These are phyloP conservation scores for Neoarthrinium moseri DNA, from an alignment of 2,329 filamentous ascomycete genomes.

Conservation along the genomic window DNA sequence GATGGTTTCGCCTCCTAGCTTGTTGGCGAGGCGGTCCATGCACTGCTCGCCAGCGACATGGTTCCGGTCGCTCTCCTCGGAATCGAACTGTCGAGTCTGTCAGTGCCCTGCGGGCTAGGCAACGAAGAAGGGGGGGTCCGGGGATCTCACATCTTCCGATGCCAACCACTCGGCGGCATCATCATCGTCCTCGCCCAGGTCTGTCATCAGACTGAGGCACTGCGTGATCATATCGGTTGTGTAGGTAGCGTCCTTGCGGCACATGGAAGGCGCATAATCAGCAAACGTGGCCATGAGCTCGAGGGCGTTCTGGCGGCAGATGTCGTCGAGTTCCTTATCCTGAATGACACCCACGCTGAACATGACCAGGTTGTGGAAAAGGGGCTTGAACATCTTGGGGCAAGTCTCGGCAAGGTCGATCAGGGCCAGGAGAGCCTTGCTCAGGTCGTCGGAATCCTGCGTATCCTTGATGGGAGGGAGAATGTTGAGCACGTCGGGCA, in stretches of 20 bases:
- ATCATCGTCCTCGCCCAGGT: constrained; percentile 91
- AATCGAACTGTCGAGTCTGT: constrained; percentile 64
- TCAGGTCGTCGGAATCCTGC: constrained; percentile 86
- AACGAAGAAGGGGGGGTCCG: constrained; percentile 16
- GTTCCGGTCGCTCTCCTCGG: constrained; percentile 94
- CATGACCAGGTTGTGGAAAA: constrained; percentile 90
- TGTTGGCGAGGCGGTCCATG: constrained; percentile 97
- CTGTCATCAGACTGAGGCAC: constrained; percentile 96
- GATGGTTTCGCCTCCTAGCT: constrained; percentile 90
- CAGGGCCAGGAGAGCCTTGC: constrained; percentile 82
- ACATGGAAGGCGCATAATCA: constrained; percentile 91
- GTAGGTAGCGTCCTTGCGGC: constrained; percentile 89
- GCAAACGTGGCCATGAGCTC: constrained; percentile 98
- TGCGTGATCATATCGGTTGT: constrained; percentile 97
- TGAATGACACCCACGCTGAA: constrained; percentile 93
- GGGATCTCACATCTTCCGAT: constrained; percentile 85
- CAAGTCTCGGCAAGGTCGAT: constrained; percentile 94
- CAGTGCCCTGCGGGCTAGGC: constrained; percentile 15
- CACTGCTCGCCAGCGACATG: constrained; percentile 97
- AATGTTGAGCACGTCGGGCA: constrained; percentile 91
- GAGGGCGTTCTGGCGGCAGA: constrained; percentile 89
- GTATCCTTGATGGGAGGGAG: constrained; percentile 91
- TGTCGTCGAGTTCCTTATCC: constrained; percentile 90
- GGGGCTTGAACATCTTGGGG: constrained; percentile 93
- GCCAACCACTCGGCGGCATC: constrained; percentile 92